Evolutionary conservation across 1,139 yeast genomes (phyloP), one percentile per base, ranked within the genome.

Genomic region (Saccharomyces hybrid): DNA sequence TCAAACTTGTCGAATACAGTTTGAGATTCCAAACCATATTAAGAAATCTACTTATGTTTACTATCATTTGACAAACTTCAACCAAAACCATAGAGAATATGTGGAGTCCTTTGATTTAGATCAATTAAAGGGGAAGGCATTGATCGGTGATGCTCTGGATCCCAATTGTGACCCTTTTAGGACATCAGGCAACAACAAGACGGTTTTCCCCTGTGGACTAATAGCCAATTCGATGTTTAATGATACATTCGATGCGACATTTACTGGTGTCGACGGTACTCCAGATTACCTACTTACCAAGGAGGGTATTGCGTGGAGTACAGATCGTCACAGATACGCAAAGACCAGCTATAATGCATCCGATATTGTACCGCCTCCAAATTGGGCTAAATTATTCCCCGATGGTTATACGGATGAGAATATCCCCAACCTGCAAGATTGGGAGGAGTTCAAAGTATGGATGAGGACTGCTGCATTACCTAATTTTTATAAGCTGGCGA

Each of bases 381-480:
- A 89, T 73, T 93, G 99, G 99, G 75, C 75, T 57, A 83, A 86
- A 66, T 74, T 63, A 74, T 93, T 70, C 70, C 99, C 99, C 11
- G 68, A 90, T 59, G 98, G 98, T 0, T 93, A 93, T 73, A 89
- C 86, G 19, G 85, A 81, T 26, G 82, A 84, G 8, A 90, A 89
- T 67, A 69, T 93, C 57, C 98, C 98, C 4, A 93, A 93, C 69
- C 75, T 88, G 52, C 76, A 84, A 14, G 72, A 75, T 7, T 86
- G 95, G 93, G 81, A 77, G 57, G 89, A 88, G 64, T 84, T 93
- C 68, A 98, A 93, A 72, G 90, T 91, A 70, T 93, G 99, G 99
- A 91, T 95, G 97, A 83, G 90, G 65, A 85, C 97, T 2, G 86
- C 97, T 2, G 99, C 93, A 0, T 77, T 93, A 60, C 86, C 98